These are phyloP conservation scores for Naganishia kalamii DNA, from an alignment of 768 basidiomycete species.

Conservation along the genomic window DNA sequence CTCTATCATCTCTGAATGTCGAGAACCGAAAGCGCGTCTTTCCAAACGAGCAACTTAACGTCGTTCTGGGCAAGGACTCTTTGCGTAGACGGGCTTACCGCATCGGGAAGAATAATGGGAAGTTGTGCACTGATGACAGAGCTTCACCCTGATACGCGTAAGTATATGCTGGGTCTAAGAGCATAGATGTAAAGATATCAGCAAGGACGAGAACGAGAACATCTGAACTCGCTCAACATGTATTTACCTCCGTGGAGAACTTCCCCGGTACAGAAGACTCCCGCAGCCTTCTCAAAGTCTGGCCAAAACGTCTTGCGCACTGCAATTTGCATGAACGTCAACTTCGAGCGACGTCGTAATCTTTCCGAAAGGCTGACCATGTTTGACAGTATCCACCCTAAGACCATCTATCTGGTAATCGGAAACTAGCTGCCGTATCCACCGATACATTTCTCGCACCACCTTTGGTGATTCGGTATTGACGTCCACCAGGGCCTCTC, in stretches of 20 bases:
- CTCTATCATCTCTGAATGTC: conserved; percentile 9
- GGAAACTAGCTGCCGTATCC: conserved; percentile 37
- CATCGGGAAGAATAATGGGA: conserved; percentile 43
- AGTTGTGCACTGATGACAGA: conserved; percentile 42
- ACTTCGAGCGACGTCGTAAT: background rate
- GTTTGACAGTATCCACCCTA: conserved; percentile 48
- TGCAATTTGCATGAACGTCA: background rate
- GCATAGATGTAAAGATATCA: background rate
- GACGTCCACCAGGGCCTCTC: conserved; percentile 69
- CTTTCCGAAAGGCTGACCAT: conserved; percentile 45
- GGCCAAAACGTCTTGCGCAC: conserved; percentile 70
- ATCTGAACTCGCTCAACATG: background rate
- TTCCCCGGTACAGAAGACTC: conserved; percentile 81
- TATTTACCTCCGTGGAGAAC: conserved; percentile 49
- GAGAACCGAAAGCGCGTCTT: conserved; percentile 18
- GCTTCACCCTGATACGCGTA: conserved; percentile 37
- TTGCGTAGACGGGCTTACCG: conserved; percentile 30
- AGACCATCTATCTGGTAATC: conserved; percentile 23
- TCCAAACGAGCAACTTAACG: background rate
- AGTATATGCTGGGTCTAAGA: conserved; percentile 37
- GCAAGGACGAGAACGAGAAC: background rate
- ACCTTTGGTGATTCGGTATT: conserved; percentile 73
- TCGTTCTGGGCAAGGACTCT: background rate
- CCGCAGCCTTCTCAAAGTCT: conserved; percentile 62
- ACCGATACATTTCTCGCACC: conserved; percentile 63